A percentile compares a stretch with the other conserved stretches of the same genome.
These are phyloP conservation scores for Flagelloscypha sp. DNA, from an alignment of 768 basidiomycete genomes.

Conservation along the genomic window DNA sequence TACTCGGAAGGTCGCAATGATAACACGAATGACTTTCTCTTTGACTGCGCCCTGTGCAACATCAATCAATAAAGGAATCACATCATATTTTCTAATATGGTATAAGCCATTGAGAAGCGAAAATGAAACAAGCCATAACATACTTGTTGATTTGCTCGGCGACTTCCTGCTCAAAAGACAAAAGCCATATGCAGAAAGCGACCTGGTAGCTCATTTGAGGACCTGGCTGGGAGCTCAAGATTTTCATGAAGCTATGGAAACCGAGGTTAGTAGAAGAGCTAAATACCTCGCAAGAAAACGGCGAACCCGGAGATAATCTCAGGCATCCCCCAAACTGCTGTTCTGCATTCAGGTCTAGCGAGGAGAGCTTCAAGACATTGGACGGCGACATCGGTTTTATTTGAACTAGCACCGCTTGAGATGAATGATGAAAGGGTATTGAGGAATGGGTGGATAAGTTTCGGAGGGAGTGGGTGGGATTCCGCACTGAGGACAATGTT, in stretches of 20 bases:
- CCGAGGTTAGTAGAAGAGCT: conserved; percentile 1
- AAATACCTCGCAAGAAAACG: neutral
- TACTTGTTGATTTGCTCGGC: conserved; percentile 86
- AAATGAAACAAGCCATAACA: conserved; percentile 15
- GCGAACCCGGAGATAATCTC: conserved; percentile 61
- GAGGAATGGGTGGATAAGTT: conserved; percentile 55
- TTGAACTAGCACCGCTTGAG: conserved; percentile 45
- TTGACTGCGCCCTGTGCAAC: conserved; percentile 88
- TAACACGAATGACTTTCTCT: conserved; percentile 93
- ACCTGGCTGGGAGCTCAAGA: conserved; percentile 69
- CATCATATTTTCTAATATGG: conserved; percentile 70
- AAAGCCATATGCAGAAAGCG: conserved; percentile 85
- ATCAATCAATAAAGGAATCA: conserved; percentile 76
- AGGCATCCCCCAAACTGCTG: conserved; percentile 71
- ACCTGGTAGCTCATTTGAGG: conserved; percentile 97
- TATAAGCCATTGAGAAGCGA: neutral
- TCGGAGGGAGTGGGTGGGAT: conserved; percentile 35
- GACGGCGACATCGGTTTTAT: conserved; percentile 83
- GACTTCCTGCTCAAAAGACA: conserved; percentile 83
- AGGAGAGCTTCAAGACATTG: conserved; percentile 85
- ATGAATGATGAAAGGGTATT: conserved; percentile 51
- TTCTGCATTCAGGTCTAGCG: conserved; percentile 70
- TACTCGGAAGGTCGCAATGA: conserved; percentile 87
- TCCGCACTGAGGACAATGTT: conserved; percentile 33
- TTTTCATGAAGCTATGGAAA: conserved; percentile 62